These are phyloP conservation scores for Gelatoporia subvermispora DNA, from an alignment of 768 basidiomycete species.

Conservation along the genomic window DNA sequence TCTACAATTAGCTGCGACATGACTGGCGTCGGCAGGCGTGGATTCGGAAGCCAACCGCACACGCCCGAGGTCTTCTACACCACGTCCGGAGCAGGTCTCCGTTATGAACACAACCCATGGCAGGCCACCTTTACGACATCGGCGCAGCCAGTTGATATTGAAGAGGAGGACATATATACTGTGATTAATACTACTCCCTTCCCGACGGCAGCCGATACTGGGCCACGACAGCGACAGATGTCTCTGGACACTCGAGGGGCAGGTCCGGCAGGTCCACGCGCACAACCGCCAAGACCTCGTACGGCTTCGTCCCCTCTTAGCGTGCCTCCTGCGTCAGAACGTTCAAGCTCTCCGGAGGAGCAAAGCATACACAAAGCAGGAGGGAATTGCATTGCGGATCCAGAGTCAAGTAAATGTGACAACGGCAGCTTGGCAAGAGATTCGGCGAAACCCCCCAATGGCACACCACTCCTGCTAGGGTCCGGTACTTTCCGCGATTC, in stretches of 20 bases:
- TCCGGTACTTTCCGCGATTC: conserved; percentile 65
- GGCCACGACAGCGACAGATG: background rate
- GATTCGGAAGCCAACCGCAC: conserved; percentile 9
- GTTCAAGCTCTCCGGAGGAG: background rate
- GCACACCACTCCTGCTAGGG: conserved; percentile 44
- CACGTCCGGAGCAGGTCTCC: conserved; percentile 5
- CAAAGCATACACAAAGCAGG: background rate
- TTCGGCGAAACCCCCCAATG: conserved; percentile 16
- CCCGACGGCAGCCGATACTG: background rate
- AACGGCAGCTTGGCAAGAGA: too few relatives aligned
- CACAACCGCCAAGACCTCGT: background rate
- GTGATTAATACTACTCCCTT: background rate
- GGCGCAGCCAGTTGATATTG: background rate
- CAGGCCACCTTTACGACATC: background rate
- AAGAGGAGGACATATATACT: background rate
- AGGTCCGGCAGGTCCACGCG: too few relatives aligned
- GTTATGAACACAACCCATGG: conserved; percentile 14
- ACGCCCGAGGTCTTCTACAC: conserved; percentile 20
- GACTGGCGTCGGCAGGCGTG: conserved; percentile 55
- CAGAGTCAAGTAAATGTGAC: too few relatives aligned
- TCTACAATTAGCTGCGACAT: conserved; percentile 56
- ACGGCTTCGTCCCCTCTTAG: conserved; percentile 2
- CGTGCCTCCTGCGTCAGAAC: conserved; percentile 7
- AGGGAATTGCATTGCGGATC: too few relatives aligned
- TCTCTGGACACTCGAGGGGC: background rate